Evolutionary conservation across 352 stramenopile species (phyloP).

Genomic region (Phytophthora chlamydospora): DNA sequence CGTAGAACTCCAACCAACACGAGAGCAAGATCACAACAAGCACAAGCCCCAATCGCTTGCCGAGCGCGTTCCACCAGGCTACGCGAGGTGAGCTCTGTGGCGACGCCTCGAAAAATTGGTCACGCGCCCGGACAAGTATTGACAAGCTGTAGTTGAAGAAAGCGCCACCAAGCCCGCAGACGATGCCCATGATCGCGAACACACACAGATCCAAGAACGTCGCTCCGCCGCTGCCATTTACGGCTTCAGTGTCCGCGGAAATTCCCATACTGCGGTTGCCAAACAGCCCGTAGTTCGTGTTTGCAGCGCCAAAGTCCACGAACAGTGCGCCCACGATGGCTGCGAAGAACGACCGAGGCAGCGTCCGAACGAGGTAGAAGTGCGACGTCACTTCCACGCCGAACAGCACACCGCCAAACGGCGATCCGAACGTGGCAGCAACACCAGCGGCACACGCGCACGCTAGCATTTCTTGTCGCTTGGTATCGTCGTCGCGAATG

Average conservation of each 20-base stretch:
- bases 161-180: constrained; percentile 71
- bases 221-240: constrained; percentile 42
- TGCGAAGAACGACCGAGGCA: constrained; percentile 82
- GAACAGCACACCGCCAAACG: constrained; percentile 88
- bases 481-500: constrained; percentile 82
- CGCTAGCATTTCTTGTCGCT: constrained; percentile 83
- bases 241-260: constrained; percentile 46
- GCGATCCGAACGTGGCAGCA: constrained; percentile 86
- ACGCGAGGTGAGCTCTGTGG: constrained; percentile 10
- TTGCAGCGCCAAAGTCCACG: constrained; percentile 67
- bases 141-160: constrained; percentile 77
- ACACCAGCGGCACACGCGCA: constrained; percentile 82
- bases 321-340: constrained; percentile 77
- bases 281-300: constrained; percentile 76
- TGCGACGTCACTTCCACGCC: constrained; percentile 85
- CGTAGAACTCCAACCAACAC: constrained; percentile 80
- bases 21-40: constrained; percentile 64
- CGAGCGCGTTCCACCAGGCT: constrained; percentile 54
- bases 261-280: constrained; percentile 74
- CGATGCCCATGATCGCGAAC: constrained; percentile 70
- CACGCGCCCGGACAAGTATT: constrained; percentile 62
- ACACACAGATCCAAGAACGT: constrained; percentile 59
- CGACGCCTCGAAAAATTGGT: constrained; percentile 48
- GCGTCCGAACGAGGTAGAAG: constrained; percentile 84
- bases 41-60: constrained; percentile 67